These are phyloP conservation scores for Mediolabrus comicus DNA, from an alignment of 108 stramenopile genomes.

Conservation along the genomic window DNA sequence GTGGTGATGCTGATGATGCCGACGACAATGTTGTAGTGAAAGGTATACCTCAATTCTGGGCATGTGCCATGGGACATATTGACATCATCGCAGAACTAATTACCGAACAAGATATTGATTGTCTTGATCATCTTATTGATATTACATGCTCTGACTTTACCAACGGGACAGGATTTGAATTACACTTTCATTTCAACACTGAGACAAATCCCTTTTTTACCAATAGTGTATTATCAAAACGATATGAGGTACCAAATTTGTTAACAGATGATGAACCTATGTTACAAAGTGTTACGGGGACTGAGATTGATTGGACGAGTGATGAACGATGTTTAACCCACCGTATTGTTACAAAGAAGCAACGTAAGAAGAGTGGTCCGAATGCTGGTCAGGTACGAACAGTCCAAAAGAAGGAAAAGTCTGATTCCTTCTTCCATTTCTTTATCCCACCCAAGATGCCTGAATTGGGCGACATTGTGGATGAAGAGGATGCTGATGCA, in stretches of 20 bases:
- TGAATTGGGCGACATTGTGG: slow-evolving; percentile 58
- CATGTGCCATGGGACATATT: slow-evolving; percentile 71
- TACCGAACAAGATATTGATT: slow-evolving; percentile 82
- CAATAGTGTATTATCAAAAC: slow-evolving; percentile 84
- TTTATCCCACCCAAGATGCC: slow-evolving; percentile 81
- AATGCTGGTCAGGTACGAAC: slow-evolving; percentile 84
- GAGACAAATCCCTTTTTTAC: slow-evolving; percentile 83
- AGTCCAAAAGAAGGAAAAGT: slow-evolving; percentile 63
- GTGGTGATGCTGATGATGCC: slow-evolving; percentile 42
- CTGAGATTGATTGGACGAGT: slow-evolving; percentile 84
- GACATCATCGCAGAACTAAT: slow-evolving; percentile 73
- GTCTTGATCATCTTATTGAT: slow-evolving; percentile 73
- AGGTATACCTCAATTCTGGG: slow-evolving; percentile 93
- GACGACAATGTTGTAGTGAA: slow-evolving; percentile 25
- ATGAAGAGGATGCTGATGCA: slow-evolving; percentile 81
- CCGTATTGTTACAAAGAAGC: slow-evolving; percentile 71
- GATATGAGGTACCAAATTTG: slow-evolving; percentile 90
- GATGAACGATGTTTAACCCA: slow-evolving; percentile 61
- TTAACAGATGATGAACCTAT: slow-evolving; percentile 91
- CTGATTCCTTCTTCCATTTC: slow-evolving; percentile 92
- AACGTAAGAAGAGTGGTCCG: slow-evolving; percentile 79
- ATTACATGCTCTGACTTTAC: slow-evolving; percentile 70
- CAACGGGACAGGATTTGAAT: slow-evolving; percentile 83
- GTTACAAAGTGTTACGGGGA: slow-evolving; percentile 82
- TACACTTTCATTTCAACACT: slow-evolving; percentile 82